Conservation (phyloP, 768 basidiomycete species). For the Suillus luteus region DNA sequence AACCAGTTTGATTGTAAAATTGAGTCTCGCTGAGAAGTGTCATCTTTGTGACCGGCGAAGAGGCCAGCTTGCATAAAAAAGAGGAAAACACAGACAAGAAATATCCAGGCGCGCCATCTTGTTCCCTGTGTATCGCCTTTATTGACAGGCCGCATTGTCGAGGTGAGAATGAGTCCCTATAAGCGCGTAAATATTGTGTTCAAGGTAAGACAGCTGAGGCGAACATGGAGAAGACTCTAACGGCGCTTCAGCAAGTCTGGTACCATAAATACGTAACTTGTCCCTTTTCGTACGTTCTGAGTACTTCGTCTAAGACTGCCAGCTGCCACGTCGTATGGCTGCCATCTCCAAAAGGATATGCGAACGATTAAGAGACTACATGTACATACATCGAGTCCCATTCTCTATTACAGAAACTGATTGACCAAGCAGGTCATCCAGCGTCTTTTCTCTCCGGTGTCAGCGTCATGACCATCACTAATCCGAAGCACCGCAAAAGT, state of each 20-base stretch:
- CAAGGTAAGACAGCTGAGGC: neutral
- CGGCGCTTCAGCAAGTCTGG: neutral
- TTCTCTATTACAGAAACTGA: neutral
- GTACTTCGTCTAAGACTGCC: neutral
- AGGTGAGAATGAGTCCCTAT: neutral
- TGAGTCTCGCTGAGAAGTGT: neutral
- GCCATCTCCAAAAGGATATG: neutral
- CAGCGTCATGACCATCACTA: too few species aligned
- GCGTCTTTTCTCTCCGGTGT: too few species aligned
- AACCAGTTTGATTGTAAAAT: slow-evolving; percentile 17
- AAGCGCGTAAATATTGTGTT: neutral
- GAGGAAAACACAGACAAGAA: slow-evolving; percentile 43
- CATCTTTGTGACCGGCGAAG: slow-evolving; percentile 39
- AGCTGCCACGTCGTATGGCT: neutral
- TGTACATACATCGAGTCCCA: neutral
- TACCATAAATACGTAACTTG: neutral
- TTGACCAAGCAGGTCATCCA: neutral
- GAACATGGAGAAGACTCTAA: neutral
- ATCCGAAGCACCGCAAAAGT: neutral
- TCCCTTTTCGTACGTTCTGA: neutral
- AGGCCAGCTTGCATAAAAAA: slow-evolving; percentile 55
- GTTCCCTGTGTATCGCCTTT: slow-evolving; percentile 8
- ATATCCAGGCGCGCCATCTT: slow-evolving; percentile 38
- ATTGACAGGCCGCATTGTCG: slow-evolving; percentile 22
- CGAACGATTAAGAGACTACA: neutral